Evolutionary conservation across 208 protist genomes (phyloP).

Genomic region (Naegleria gruberi): DNA sequence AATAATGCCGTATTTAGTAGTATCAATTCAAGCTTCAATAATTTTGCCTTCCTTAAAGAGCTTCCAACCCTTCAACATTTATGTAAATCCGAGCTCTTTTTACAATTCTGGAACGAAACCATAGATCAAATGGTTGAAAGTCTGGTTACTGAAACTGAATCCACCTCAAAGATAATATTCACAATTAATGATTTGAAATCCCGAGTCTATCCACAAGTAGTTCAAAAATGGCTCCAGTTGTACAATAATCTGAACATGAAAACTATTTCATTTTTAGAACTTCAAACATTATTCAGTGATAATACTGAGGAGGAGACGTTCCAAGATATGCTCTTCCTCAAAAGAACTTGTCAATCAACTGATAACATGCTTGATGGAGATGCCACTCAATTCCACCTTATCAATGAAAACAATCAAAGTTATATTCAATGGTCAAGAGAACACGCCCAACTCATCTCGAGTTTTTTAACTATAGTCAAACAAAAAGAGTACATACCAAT

Average conservation of each 20-base stretch:
- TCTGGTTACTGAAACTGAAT: background rate
- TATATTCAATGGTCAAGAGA: background rate
- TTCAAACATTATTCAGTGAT: background rate
- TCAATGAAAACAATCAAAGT: background rate
- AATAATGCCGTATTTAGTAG: background rate
- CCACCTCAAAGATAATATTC: background rate
- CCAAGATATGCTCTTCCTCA: background rate
- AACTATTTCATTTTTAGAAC: background rate
- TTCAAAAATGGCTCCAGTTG: background rate
- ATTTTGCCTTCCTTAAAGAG: background rate
- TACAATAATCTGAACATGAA: background rate
- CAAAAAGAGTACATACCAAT: background rate
- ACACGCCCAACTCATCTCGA: background rate
- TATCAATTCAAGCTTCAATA: background rate
- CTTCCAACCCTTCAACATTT: background rate
- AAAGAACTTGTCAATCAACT: background rate
- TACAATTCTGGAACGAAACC: background rate
- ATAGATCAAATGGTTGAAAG: background rate
- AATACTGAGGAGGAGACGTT: background rate
- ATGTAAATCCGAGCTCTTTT: background rate
- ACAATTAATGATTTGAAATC: background rate
- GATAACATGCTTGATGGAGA: background rate
- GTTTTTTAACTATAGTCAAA: background rate
- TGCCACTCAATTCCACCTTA: background rate
- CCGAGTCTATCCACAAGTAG: background rate